Evolutionary conservation across 2,329 filamentous ascomycete genomes (phyloP).

Genomic region (Diaporthe sp.): DNA sequence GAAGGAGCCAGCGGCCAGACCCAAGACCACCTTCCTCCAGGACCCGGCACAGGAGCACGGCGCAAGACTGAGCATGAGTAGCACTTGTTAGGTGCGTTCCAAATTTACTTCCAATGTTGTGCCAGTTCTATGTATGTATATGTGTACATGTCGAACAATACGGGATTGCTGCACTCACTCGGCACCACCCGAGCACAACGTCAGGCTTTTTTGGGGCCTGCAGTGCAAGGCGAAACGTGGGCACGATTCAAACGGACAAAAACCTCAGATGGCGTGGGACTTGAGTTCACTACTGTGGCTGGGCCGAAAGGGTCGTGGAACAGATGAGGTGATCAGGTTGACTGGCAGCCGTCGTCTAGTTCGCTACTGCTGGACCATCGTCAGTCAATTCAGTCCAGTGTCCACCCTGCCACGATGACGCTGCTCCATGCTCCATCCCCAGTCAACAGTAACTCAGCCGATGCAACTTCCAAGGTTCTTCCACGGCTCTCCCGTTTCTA

Average conservation of each 20-base stretch:
- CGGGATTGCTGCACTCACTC: background rate
- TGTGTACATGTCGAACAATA: background rate
- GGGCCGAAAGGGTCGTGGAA: background rate
- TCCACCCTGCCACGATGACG: slow-evolving; percentile 12
- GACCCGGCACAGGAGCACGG: slow-evolving; percentile 5
- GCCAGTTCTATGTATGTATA: too few relatives aligned
- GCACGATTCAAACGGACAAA: background rate
- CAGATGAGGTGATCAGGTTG: slow-evolving; percentile 16
- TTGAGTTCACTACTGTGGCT: background rate
- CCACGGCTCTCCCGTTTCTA: background rate
- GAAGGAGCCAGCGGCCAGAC: slow-evolving; percentile 18
- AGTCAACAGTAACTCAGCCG: background rate
- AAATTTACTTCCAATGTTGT: slow-evolving; percentile 1
- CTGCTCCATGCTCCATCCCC: background rate
- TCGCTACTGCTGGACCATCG: background rate
- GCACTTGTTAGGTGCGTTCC: background rate
- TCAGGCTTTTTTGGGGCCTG: slow-evolving; percentile 2
- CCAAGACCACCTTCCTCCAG: slow-evolving; percentile 9
- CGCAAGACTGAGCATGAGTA: background rate
- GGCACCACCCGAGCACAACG: slow-evolving; percentile 20
- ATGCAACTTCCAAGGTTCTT: slow-evolving; percentile 18
- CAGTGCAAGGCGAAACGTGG: slow-evolving; percentile 2
- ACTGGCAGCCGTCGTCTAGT: slow-evolving; percentile 2
- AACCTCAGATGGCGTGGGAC: slow-evolving; percentile 15
- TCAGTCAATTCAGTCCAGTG: slow-evolving; percentile 8